phyloP scores from a whole-genome alignment of 768 basidiomycete genomes.

The Hydnum rufescens region DNA sequence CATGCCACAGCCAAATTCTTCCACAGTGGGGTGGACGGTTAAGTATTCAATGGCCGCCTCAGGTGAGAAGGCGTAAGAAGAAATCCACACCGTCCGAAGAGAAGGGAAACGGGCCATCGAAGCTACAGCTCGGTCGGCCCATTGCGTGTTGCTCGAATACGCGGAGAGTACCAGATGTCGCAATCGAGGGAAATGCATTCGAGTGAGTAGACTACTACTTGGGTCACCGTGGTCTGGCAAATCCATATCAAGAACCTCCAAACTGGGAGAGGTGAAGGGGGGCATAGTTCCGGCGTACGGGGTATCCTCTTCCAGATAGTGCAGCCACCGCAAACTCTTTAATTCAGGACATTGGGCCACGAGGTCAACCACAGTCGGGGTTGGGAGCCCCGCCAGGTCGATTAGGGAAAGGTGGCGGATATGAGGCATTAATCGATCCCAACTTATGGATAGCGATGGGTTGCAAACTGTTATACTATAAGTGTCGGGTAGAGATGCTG shows the following conservation, averaged over 20 bases:
- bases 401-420: background rate
- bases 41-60: background rate
- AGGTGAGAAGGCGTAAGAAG: background rate
- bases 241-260: background rate
- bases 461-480: background rate
- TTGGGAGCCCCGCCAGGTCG: background rate
- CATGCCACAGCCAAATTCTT: background rate
- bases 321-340: background rate
- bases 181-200: background rate
- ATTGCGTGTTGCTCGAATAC: background rate
- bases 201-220: background rate
- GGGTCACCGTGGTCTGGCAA: background rate
- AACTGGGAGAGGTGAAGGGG: background rate
- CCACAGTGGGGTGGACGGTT: background rate
- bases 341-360: background rate
- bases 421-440: background rate
- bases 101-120: background rate
- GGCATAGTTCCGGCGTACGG: background rate
- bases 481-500: background rate
- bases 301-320: background rate
- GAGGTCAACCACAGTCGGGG: background rate
- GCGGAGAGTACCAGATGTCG: background rate
- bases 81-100: background rate
- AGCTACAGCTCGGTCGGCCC: background rate
- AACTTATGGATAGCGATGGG: background rate